These are phyloP conservation scores for Sonneratia caseolaris DNA, from an alignment of 345 rosid species.

Conservation along the genomic window DNA sequence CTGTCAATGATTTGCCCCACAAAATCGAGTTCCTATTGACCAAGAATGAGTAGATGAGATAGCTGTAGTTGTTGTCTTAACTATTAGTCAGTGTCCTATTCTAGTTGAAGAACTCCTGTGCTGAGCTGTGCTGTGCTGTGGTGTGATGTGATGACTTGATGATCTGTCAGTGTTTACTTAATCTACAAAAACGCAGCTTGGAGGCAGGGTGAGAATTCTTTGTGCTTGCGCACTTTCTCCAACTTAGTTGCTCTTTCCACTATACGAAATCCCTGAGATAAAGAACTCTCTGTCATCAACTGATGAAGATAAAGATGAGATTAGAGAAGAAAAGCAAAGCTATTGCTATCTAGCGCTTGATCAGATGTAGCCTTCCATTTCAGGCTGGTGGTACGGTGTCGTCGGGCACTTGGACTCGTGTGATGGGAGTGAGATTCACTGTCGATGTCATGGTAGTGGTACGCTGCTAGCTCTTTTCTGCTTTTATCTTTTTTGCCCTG, in stretches of 20 bases:
- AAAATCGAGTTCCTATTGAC: neutral
- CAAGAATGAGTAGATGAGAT: neutral
- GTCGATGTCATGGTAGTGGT: constrained; percentile 58
- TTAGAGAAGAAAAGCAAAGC: neutral
- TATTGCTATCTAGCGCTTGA: constrained; percentile 1
- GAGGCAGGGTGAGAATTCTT: neutral
- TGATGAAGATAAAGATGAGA: constrained; percentile 2
- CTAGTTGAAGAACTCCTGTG: neutral
- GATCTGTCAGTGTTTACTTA: neutral
- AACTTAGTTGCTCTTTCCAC: neutral
- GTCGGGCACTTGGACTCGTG: constrained; percentile 86
- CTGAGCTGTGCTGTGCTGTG: neutral
- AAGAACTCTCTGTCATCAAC: neutral
- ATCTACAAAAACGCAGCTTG: neutral
- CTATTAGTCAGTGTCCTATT: neutral
- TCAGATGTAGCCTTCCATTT: constrained; percentile 9
- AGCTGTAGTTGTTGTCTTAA: neutral
- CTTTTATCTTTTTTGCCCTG: neutral
- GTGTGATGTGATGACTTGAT: neutral
- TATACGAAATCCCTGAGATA: neutral
- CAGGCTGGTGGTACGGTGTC: constrained; percentile 97
- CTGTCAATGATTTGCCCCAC: neutral
- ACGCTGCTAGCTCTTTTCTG: constrained; percentile 11
- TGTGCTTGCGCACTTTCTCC: neutral
- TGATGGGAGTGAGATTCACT: constrained; percentile 55